A percentile compares a stretch with the other conserved stretches of the same genome.
phyloP scores from a whole-genome alignment of 306 rosid genomes.

The Leucaena leucocephala region DNA sequence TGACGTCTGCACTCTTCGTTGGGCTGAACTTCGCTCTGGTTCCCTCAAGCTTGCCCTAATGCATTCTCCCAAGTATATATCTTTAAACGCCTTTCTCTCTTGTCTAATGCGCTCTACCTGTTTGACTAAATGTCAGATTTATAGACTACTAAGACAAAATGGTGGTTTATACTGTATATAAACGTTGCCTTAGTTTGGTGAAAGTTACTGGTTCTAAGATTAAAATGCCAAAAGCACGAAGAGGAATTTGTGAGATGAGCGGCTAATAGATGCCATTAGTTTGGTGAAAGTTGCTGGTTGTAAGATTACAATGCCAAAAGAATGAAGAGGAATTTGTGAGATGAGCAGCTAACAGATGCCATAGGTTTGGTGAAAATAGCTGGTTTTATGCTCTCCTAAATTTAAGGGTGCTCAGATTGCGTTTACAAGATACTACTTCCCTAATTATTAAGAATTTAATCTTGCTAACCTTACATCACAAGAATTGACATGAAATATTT shows the following conservation, averaged over 20 bases:
- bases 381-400: not conserved
- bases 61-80: slow-evolving; percentile 62
- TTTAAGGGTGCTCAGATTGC: not conserved
- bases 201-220: not conserved
- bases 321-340: not conserved
- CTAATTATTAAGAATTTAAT: not conserved
- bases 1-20: slow-evolving; percentile 38
- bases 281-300: not conserved
- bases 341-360: too few species aligned
- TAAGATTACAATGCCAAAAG: not conserved
- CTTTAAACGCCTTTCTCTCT: not conserved
- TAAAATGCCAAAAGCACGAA: not conserved
- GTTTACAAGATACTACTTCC: not conserved
- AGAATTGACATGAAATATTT: not conserved
- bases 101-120: slow-evolving; percentile 13
- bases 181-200: not conserved
- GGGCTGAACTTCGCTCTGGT: slow-evolving; percentile 72
- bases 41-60: slow-evolving; percentile 82
- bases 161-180: not conserved
- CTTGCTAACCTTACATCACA: not conserved
- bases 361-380: not conserved
- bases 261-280: not conserved
- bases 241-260: not conserved
- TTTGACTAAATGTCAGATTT: not conserved
- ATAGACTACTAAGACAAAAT: not conserved